Base-by-base conservation (phyloP, 1,284 basidiomycete genomes). In the Calocybe gambosa region DNA sequence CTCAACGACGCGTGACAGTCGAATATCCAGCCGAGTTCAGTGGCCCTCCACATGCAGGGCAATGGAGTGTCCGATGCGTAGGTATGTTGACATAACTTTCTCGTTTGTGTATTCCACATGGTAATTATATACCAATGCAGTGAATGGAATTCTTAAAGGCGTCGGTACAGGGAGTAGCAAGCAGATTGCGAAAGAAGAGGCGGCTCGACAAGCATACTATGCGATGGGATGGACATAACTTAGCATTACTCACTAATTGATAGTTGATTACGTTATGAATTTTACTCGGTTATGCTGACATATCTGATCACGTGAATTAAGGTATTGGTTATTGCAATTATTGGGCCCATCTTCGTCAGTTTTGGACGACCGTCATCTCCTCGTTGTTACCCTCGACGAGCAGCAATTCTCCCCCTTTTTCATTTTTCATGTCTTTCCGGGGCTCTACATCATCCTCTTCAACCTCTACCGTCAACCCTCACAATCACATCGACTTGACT, bases 181-280 rank as follows among this genome's bases (percentile, higher is more conserved):
- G 62, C 83, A 86, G 58, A 62, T 76, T 3, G 85, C 85, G 5
- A 87, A 85, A 60, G 84, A 88, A 57, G 80, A 81, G 47, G 85
- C 85, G 0, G 84, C 84, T 16, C 70, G 75, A 50, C 67, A 78
- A 54, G 85, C 85, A 4, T 85, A 77, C 62, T 74, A 77, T 55
- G 71, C 73, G 5, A 80, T 87, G 81, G 82, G 82, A 34, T 86
- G 85, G 85, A 79, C 75, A 46, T 69, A 43, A 35, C n/a, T n/a
- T n/a, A n/a, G n/a, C n/a, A n/a, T n/a, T n/a, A n/a, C n/a, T n/a
- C n/a, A n/a, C n/a, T n/a, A n/a, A n/a, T n/a, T 31, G 9, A 26
- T 26, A n/a, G n/a, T n/a, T n/a, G n/a, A n/a, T n/a, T n/a, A n/a
- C n/a, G n/a, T n/a, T n/a, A n/a, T n/a, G n/a, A n/a, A n/a, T 31